Conservation (phyloP, 306 rosid species). For the Prunus armeniaca region DNA sequence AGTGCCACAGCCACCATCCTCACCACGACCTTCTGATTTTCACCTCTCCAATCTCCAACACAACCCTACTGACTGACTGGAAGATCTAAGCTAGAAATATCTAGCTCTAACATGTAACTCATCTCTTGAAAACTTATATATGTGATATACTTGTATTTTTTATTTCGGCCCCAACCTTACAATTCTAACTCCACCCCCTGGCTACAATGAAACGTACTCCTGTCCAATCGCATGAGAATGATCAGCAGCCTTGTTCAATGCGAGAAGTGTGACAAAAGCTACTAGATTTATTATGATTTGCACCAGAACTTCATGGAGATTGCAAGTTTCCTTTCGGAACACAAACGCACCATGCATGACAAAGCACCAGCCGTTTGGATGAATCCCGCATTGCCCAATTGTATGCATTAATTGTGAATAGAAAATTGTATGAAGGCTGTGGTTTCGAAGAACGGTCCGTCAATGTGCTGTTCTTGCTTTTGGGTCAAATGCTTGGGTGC, state of each 20-base stretch:
- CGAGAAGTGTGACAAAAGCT: slow-evolving; percentile 1
- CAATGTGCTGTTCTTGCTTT: slow-evolving; percentile 28
- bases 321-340: background rate
- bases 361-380: slow-evolving; percentile 22
- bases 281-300: background rate
- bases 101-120: too few species aligned
- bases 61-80: too few species aligned
- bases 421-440: slow-evolving; percentile 15
- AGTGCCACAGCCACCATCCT: too few species aligned
- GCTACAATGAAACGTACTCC: slow-evolving; percentile 3
- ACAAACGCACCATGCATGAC: slow-evolving; percentile 12
- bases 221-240: background rate
- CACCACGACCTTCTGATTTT: too few species aligned
- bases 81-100: too few species aligned
- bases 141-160: too few species aligned
- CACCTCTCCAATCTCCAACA: too few species aligned
- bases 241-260: slow-evolving; percentile 13
- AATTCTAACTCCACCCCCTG: slow-evolving; percentile 2
- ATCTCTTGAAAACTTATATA: too few species aligned
- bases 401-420: slow-evolving; percentile 6
- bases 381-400: slow-evolving; percentile 3
- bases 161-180: too few species aligned
- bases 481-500: slow-evolving; percentile 23
- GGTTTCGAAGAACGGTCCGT: background rate
- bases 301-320: background rate